Evolutionary conservation across 108 stramenopile genomes (phyloP), one percentile per base, ranked within the genome.

Genomic region (Cyclotella choctawhatcheeana): DNA sequence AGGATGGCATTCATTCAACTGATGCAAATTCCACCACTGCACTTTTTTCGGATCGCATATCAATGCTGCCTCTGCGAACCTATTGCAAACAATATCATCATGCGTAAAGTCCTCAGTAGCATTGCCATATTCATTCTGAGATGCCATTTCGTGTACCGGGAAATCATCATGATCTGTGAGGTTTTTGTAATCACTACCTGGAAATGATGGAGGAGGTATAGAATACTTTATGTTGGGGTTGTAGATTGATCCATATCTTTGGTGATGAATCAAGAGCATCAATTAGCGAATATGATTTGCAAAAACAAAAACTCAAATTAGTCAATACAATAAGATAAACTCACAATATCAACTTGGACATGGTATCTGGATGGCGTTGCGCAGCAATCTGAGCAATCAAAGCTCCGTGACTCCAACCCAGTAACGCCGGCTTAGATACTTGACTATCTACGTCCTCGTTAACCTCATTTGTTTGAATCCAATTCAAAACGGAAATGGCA

Each of bases 1-100:
- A 2, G 93, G 93, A 82, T 94, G 90, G 51, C 86, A 88, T 66
- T 91, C 91, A 76, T 96, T 96, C 75, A 96, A 88, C 76, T 96
- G 89, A 69, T 93, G 86, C 74, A 91, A 73, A 63, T 89, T 81
- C 50, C 76, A 86, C 94, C 90, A 96, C 17, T 76, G 77, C 18
- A 87, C 94, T 79, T 95, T 95, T 76, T 86, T 82, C 8, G 94
- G 94, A 60, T 95, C 90, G 21, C 83, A 70, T 6, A 84, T 37
- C 24, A 95, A 79, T 18, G 94, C 94, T 0, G 94, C 90, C 51
- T 92, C 78, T 16, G 90, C 91, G 67, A 92, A 95, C 32, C 64
- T 20, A 8, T 59, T 47, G 13, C 89, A 89, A 13, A 90, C 61
- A 47, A 81, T 77, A 20, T 86, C 90, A 29, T 89, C 83, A 22